phyloP scores from a whole-genome alignment of 2,329 filamentous ascomycete genomes.

The Fusarium nelsonii region DNA sequence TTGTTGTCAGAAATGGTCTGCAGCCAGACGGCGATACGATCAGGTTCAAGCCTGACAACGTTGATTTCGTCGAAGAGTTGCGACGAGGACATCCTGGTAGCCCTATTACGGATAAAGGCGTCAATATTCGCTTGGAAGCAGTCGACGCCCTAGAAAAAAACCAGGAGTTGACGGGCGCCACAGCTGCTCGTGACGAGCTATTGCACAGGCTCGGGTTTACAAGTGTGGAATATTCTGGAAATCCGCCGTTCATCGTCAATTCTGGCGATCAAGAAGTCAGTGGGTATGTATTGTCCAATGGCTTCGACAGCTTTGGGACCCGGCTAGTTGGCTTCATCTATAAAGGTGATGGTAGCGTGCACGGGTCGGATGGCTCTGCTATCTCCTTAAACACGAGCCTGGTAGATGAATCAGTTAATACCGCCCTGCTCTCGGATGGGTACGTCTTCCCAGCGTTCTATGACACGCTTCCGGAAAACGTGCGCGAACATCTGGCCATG shows the following conservation, averaged over 20 bases:
- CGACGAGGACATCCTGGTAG: neutral
- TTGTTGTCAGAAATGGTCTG: neutral
- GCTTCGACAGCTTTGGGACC: neutral
- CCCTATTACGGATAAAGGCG: neutral
- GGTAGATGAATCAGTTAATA: neutral
- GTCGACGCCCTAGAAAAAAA: neutral
- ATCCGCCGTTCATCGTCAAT: neutral
- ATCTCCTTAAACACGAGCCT: neutral
- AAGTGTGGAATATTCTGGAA: neutral
- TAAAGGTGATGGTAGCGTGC: neutral
- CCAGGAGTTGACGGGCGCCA: neutral
- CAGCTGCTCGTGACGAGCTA: neutral
- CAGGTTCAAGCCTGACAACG: constrained; percentile 1
- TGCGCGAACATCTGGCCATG: neutral
- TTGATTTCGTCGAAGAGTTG: neutral
- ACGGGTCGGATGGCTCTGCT: neutral
- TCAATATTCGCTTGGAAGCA: neutral
- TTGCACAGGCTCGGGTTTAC: neutral
- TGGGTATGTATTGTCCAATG: neutral
- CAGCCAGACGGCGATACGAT: neutral
- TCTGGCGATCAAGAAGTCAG: neutral
- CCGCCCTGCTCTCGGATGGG: neutral
- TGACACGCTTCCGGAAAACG: neutral
- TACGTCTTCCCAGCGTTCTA: neutral
- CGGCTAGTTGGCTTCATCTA: neutral